Conservation (phyloP, 352 stramenopile species). For the Aphanomyces euteiches region DNA sequence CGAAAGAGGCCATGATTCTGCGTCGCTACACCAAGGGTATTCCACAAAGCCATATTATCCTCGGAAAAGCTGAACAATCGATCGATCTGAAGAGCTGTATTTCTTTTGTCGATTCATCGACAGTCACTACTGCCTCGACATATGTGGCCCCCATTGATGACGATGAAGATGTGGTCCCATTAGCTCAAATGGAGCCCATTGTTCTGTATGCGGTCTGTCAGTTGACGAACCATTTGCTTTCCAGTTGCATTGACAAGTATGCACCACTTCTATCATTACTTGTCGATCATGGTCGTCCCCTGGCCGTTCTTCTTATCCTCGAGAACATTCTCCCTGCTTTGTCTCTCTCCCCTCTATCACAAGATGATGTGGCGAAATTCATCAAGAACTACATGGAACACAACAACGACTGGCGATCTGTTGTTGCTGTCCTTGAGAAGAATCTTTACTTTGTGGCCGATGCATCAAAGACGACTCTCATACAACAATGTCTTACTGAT, state of each 20-base stretch:
- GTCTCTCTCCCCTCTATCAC: conserved; percentile 28
- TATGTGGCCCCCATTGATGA: conserved; percentile 31
- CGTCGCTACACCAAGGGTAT: conserved; percentile 39
- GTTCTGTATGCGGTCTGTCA: conserved; percentile 85
- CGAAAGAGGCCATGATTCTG: conserved; percentile 65
- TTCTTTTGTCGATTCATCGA: conserved; percentile 8
- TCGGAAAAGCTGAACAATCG: conserved; percentile 14
- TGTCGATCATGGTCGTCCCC: conserved; percentile 58
- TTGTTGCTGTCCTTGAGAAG: conserved; percentile 14
- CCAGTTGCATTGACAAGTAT: conserved; percentile 72
- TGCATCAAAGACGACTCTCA: background rate
- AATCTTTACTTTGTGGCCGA: conserved; percentile 28
- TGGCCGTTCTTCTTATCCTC: conserved; percentile 61
- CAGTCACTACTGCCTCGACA: background rate
- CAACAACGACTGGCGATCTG: conserved; percentile 19
- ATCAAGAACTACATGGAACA: conserved; percentile 25
- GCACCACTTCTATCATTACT: conserved; percentile 65
- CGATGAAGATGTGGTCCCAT: conserved; percentile 39
- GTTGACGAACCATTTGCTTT: conserved; percentile 70
- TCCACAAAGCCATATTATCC: conserved; percentile 13
- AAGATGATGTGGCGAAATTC: conserved; percentile 20
- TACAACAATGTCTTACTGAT: conserved; percentile 19
- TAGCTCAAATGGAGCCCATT: conserved; percentile 69
- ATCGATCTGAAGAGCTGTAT: conserved; percentile 22
- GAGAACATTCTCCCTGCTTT: conserved; percentile 70